Evolutionary conservation across 2,329 filamentous ascomycete species (phyloP), one percentile per base, ranked within the genome.

Genomic region (Aspergillus novoparasiticus): DNA sequence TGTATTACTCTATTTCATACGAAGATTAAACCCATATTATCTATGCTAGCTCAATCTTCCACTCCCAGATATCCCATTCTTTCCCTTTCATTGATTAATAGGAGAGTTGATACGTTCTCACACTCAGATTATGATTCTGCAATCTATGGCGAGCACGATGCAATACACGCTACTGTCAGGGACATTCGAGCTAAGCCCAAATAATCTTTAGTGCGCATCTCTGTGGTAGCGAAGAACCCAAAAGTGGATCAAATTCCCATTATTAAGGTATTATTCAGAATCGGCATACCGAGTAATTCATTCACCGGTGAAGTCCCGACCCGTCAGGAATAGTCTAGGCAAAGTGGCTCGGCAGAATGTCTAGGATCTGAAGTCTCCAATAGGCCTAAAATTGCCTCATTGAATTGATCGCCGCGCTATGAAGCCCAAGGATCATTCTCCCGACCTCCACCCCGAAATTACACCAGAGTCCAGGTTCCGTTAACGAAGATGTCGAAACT

Each of bases 361-460:
- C 51, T 54, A 34, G n/a, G 51, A 54, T 36, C 30, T 19, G 10
- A 54, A 21, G 51, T 26, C 4, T 11, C 10, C 30, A 14, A 54
- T 54, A 54, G 51, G 51, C 14, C 36, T 54, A 36, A 54, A 54
- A 54, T 54, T 54, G 32, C n/a, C 51, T 54, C 51, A 54, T 55
- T 5, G 21, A 26, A 26, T 6, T 41, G 51, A 36, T 39, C 34
- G 32, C 34, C 32, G 14, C 51, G 14, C 51, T 21, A 19, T 28
- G 10, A 10, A 21, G n/a, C 2, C n/a, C n/a, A 55, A 55, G 16
- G 32, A 12, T 39, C 30, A 26, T 36, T 55, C 30, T 39, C 8
- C 32, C 34, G 51, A 19, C 10, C 12, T 54, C 34, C 32, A 26
- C 51, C 4, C 51, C 51, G 51, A 55, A 55, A 55, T 55, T 55